These are phyloP conservation scores for Handroanthus guayacan DNA, from an alignment of 257 asterid genomes.

Conservation along the genomic window DNA sequence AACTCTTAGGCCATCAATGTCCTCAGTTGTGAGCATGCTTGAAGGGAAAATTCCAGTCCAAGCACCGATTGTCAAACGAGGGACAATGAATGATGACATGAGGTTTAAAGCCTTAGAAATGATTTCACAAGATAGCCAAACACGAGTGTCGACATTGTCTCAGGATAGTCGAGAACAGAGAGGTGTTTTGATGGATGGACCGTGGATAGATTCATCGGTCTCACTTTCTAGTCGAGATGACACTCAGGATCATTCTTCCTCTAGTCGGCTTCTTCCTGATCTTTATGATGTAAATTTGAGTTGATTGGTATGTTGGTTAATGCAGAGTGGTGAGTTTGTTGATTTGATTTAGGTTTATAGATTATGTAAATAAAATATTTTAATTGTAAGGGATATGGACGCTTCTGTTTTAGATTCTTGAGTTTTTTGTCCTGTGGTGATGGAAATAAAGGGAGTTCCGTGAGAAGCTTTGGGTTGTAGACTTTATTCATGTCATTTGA, in stretches of 20 bases:
- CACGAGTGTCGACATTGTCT: slow-evolving; percentile 51
- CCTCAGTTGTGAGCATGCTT: slow-evolving; percentile 85
- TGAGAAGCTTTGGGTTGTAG: too few species aligned
- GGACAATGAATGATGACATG: slow-evolving; percentile 44
- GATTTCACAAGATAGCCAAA: slow-evolving; percentile 76
- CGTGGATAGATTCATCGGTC: slow-evolving; percentile 72
- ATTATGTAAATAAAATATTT: neutral
- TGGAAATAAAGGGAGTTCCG: too few species aligned
- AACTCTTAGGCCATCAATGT: slow-evolving; percentile 80
- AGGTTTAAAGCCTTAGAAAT: slow-evolving; percentile 74
- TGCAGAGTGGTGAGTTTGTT: neutral
- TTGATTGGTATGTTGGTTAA: neutral
- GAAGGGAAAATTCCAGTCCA: slow-evolving; percentile 78
- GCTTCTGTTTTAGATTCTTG: too few species aligned
- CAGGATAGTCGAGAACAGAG: slow-evolving; percentile 54
- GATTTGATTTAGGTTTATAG: slow-evolving; percentile 13
- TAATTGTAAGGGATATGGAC: neutral
- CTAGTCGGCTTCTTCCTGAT: slow-evolving; percentile 52
- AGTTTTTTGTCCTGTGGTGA: too few species aligned
- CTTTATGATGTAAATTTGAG: slow-evolving; percentile 32
- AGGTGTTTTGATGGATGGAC: slow-evolving; percentile 66
- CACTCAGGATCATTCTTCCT: slow-evolving; percentile 40
- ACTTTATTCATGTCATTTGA: too few species aligned
- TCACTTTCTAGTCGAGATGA: slow-evolving; percentile 54
- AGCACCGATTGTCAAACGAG: slow-evolving; percentile 71